Evolutionary conservation across 1,284 basidiomycete species (phyloP).

Genomic region (Apiotrichum siamense): DNA sequence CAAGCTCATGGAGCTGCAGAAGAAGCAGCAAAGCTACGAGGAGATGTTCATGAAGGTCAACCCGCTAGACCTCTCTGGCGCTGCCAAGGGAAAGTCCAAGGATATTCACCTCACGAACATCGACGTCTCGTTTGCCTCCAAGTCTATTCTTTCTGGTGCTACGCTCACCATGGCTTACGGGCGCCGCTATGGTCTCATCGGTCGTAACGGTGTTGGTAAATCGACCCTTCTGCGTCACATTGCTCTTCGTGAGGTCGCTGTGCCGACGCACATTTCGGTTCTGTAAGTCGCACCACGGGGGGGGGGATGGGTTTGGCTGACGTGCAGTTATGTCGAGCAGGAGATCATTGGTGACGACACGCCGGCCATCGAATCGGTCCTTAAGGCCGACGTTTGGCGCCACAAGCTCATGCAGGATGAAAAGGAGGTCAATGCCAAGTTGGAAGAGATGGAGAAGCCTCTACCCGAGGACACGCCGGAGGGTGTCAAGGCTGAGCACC

Average conservation of each 20-base stretch:
- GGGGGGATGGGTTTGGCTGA: conserved; percentile 14
- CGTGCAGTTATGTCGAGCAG: conserved; percentile 73
- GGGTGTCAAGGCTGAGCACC: conserved; percentile 69
- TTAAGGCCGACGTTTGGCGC: conserved; percentile 95
- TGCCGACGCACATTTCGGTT: conserved; percentile 90
- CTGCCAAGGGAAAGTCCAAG: conserved; percentile 85
- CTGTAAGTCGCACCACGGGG: conserved; percentile 50
- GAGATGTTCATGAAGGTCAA: conserved; percentile 99
- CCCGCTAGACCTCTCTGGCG: conserved; percentile 73
- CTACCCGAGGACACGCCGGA: conserved; percentile 47
- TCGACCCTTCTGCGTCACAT: conserved; percentile 95
- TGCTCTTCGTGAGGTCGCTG: conserved; percentile 88
- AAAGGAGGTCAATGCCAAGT: conserved; percentile 48
- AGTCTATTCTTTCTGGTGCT: conserved; percentile 74
- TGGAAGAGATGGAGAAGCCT: conserved; percentile 47
- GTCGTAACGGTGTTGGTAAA: conserved; percentile 84
- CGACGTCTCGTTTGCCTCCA: conserved; percentile 90
- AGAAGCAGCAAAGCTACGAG: conserved; percentile 94
- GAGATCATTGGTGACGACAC: conserved; percentile 96
- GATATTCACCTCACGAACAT: conserved; percentile 94
- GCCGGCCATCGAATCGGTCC: conserved; percentile 81
- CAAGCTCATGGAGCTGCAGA: conserved; percentile 86
- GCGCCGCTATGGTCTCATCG: conserved; percentile 68
- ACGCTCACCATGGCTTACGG: conserved; percentile 83
- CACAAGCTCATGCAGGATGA: conserved; percentile 51